These are phyloP conservation scores for Xylariales sp. DNA, from an alignment of 2,329 filamentous ascomycete species.

Conservation along the genomic window DNA sequence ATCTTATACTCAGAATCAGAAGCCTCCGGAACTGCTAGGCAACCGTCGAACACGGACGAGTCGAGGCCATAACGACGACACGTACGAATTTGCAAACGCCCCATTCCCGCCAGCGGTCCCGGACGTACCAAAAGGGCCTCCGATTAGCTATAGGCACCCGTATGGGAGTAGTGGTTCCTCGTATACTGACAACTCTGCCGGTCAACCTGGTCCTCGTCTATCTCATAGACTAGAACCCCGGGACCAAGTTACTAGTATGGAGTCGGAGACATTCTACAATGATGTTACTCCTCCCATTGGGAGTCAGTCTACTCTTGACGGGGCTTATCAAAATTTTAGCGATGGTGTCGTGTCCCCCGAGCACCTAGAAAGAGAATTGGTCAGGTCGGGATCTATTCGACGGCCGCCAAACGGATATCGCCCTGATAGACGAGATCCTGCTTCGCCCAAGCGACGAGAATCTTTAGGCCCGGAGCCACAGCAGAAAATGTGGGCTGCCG, in stretches of 20 bases:
- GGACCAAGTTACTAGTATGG: slow-evolving; percentile 43
- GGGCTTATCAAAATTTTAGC: slow-evolving; percentile 47
- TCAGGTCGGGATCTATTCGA: slow-evolving; percentile 42
- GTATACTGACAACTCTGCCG: slow-evolving; percentile 49
- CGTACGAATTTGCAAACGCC: slow-evolving; percentile 51
- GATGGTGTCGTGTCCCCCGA: slow-evolving; percentile 39
- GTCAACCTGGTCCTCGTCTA: slow-evolving; percentile 47
- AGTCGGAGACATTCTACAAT: slow-evolving; percentile 52
- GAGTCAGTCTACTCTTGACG: slow-evolving; percentile 47
- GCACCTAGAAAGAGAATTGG: slow-evolving; percentile 39
- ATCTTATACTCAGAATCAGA: slow-evolving; percentile 58
- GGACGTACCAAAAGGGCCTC: slow-evolving; percentile 70
- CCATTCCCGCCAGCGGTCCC: slow-evolving; percentile 64
- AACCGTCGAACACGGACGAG: slow-evolving; percentile 57
- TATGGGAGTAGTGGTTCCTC: slow-evolving; percentile 54
- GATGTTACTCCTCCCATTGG: slow-evolving; percentile 43
- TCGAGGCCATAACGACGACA: slow-evolving; percentile 57
- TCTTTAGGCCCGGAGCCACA: slow-evolving; percentile 55
- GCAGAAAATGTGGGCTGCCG: slow-evolving; percentile 75
- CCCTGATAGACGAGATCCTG: slow-evolving; percentile 40
- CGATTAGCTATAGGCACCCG: slow-evolving; percentile 66
- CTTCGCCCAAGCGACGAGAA: slow-evolving; percentile 52
- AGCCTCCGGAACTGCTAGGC: slow-evolving; percentile 58
- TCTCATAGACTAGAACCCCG: slow-evolving; percentile 44
- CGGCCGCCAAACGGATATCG: slow-evolving; percentile 47